Base-by-base conservation (phyloP, 306 rosid genomes). In the Casuarina cunninghamiana region DNA sequence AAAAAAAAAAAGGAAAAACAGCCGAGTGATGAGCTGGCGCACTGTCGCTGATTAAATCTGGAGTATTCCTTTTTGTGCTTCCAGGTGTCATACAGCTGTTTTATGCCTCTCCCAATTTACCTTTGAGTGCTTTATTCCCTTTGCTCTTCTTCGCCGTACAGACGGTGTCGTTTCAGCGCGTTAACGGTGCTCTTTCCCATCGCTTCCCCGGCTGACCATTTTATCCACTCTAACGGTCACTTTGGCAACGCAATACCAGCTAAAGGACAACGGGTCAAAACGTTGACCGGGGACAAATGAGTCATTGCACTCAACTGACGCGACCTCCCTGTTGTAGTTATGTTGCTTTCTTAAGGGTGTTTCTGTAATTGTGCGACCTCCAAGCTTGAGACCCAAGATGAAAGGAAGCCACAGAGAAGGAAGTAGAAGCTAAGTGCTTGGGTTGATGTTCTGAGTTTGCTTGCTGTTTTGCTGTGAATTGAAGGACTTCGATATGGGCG, bases 1-100 rank as follows among this genome's bases (percentile, higher is more conserved):
- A 16, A 21, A 58, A 61, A 0, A 46, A 7, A 4, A 51, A 53
- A 4, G 7, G 39, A 58, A 19, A 5, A 57, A 26, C 73, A 26
- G 38, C 79, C n/a, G 61, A 32, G 70, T 78, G 79, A 74, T 84
- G 88, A 83, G 93, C 91, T 90, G 92, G 85, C 86, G 41, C 61
- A 42, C 51, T 42, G 63, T 75, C 70, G 81, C 63, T 62, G 43
- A 71, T 44, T 50, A 74, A 57, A 72, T 76, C 77, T 60, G 77
- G 63, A 72, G 75, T 46, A 76, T 51, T 65, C 77, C 45, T 62
- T 65, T 55, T 78, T 76, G 81, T 51, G 82, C 72, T 16, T 87
- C 91, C 97, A 92, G 93, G 83, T 89, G 92, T 81, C 89, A 17
- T 35, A 90, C 90, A 90, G 97, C 97, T 93, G 93, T 85, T 81